Base-by-base conservation (phyloP, 192 early-diverging fungal species). In the Phycomyces blakesleeanus region DNA sequence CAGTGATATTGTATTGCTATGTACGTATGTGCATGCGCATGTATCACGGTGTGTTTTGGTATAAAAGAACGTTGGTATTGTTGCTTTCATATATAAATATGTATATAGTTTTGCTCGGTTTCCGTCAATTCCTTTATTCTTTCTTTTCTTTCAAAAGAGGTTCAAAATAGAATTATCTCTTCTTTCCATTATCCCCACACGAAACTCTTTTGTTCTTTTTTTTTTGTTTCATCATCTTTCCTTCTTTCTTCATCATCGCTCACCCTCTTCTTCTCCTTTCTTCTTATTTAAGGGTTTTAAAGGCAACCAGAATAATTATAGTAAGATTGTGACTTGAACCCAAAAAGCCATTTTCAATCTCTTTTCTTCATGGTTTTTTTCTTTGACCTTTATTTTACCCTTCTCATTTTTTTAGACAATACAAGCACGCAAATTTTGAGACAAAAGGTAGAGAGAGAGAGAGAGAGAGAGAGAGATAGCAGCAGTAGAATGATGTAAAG, bases 121-220 rank as follows among this genome's bases (percentile, higher is more conserved):
- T 50, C 49, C 49, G 49, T 50, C 49, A 50, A 50, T 50, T 50
- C 49, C 49, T 50, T 44, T 9, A 44, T 11, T 16, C 42, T 11
- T 44, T 9, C 10, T 9, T 16, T 44, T 11, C 16, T 16, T 44
- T 16, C 42, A 44, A 44, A 44, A 50, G 10, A 50, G 21, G 49
- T 2, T 20, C 16, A n/a, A n/a, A n/a, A n/a, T n/a, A n/a, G n/a
- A n/a, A n/a, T n/a, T n/a, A n/a, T n/a, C n/a, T n/a, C n/a, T 50
- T 16, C n/a, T 16, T 50, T 50, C 49, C 2, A 10, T 50, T 22
- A 10, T 50, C 2, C 49, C n/a, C 49, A 50, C 49, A 50, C 49
- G 49, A 50, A 22, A 50, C 49, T 10, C 29, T 34, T n/a, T 34
- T 34, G 29, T 50, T 50, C 29, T 34, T 34, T 34, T 34, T 34